Percentiles rank a stretch among this genome's conserved stretches.
These are phyloP conservation scores for Sphagnurus paluster DNA, from an alignment of 1,284 basidiomycete species.

Conservation along the genomic window DNA sequence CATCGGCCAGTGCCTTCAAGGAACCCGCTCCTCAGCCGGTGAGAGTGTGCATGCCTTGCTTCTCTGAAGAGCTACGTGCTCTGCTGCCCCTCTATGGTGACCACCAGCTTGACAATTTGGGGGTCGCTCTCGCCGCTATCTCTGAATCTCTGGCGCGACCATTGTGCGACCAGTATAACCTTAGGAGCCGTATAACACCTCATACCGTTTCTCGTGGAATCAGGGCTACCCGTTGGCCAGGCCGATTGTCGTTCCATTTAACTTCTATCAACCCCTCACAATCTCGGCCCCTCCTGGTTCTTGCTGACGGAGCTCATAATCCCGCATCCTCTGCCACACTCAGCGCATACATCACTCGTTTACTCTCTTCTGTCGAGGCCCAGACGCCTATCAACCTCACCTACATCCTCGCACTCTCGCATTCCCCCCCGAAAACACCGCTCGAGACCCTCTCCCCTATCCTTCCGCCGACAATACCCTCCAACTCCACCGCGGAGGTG, in stretches of 20 bases:
- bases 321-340: slow-evolving; percentile 77
- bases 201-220: slow-evolving; percentile 61
- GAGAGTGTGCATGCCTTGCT: slow-evolving; percentile 40
- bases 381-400: slow-evolving; percentile 39
- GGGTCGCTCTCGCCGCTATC: slow-evolving; percentile 67
- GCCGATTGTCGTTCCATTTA: slow-evolving; percentile 75
- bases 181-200: slow-evolving; percentile 43
- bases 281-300: slow-evolving; percentile 39
- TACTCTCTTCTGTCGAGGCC: slow-evolving; percentile 28
- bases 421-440: slow-evolving; percentile 81
- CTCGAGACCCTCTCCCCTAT: slow-evolving; percentile 69
- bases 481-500: slow-evolving; percentile 22
- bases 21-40: slow-evolving; percentile 47
- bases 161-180: slow-evolving; percentile 26
- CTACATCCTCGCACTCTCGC: slow-evolving; percentile 77
- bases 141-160: slow-evolving; percentile 56
- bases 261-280: slow-evolving; percentile 20
- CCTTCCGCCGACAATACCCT: slow-evolving; percentile 34
- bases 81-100: slow-evolving; percentile 69
- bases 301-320: slow-evolving; percentile 97
- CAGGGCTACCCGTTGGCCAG: slow-evolving; percentile 69
- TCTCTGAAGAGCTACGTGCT: slow-evolving; percentile 40
- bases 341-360: slow-evolving; percentile 64
- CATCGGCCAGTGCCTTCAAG: slow-evolving; percentile 26
- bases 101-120: slow-evolving; percentile 84